Base-by-base conservation (phyloP, 2,329 filamentous ascomycete species). In the Aurifilum marmelostoma region DNA sequence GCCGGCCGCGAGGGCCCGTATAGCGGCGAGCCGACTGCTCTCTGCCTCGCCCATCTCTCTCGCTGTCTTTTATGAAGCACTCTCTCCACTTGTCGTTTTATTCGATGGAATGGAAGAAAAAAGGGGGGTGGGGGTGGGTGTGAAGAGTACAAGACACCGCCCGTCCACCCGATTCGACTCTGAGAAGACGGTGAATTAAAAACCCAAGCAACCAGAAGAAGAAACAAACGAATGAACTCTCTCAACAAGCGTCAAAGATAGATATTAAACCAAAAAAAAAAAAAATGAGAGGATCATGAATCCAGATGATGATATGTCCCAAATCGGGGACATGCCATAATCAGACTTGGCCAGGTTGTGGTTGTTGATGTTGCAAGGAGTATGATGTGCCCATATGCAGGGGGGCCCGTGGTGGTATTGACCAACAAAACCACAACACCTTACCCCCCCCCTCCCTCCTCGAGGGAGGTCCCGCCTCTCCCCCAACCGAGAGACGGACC, bases 31-130 rank as follows among this genome's bases (percentile, higher is more conserved):
- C 16, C 61, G 41, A 21, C 52, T 43, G 60, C 34, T 34, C 62
- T 52, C 37, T 34, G 37, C 41, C 14, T 60, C 29, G 27, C 39
- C 64, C 64, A 66, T 66, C 43, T 21, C 58, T 29, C 14, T 21
- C 32, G 16, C 2, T 34, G 9, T 21, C 56, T n/a, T n/a, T n/a
- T n/a, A n/a, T n/a, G n/a, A n/a, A n/a, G n/a, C 29, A 7, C 6
- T 64, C 24, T 34, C 21, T n/a, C 9, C 5, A 43, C n/a, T 7
- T 9, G n/a, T n/a, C n/a, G n/a, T 3, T 47, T 21, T 1, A 21
- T 9, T 47, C 7, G 18, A 47, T 18, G 43, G n/a, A 47, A 47
- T n/a, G 43, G 5, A 43, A 4, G 18, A 43, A 4, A 21, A 47
- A 47, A 47, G 41, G 4, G 41, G 43, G 43, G 18, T 6, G 16